phyloP scores from a whole-genome alignment of 1,284 basidiomycete genomes.

The Singerocomus rubriflavus region DNA sequence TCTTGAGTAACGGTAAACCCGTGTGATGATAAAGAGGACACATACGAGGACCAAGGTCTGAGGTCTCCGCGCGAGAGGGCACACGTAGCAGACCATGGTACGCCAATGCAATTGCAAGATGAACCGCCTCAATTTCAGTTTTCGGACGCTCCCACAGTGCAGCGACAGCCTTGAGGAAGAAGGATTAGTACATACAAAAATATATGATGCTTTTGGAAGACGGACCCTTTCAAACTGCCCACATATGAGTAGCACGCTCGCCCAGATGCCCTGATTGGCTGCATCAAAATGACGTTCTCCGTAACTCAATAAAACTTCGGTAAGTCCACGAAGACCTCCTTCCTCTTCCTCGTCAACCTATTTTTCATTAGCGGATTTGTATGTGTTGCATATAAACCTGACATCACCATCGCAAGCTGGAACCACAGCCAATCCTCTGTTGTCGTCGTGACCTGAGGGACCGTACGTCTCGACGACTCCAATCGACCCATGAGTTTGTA shows the following conservation, averaged over 20 bases:
- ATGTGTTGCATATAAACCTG: not conserved
- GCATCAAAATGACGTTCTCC: slow-evolving; percentile 92
- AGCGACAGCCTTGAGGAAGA: slow-evolving; percentile 54
- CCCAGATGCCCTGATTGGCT: slow-evolving; percentile 72
- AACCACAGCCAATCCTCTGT: slow-evolving; percentile 99
- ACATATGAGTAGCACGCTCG: slow-evolving; percentile 86
- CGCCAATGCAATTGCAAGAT: slow-evolving; percentile 87
- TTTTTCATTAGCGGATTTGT: not conserved
- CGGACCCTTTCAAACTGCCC: slow-evolving; percentile 91
- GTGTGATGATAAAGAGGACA: slow-evolving; percentile 13
- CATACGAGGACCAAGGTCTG: slow-evolving; percentile 80
- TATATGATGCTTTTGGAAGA: slow-evolving; percentile 1
- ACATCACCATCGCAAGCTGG: slow-evolving; percentile 79
- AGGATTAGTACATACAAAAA: not conserved
- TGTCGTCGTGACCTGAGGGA: slow-evolving; percentile 82
- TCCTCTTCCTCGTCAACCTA: slow-evolving; percentile 76
- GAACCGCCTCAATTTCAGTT: slow-evolving; percentile 92
- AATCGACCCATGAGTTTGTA: slow-evolving; percentile 96
- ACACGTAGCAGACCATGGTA: slow-evolving; percentile 94
- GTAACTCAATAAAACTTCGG: slow-evolving; percentile 80
- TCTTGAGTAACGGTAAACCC: not conserved
- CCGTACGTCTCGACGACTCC: slow-evolving; percentile 79
- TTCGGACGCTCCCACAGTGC: slow-evolving; percentile 88
- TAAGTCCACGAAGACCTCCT: slow-evolving; percentile 78
- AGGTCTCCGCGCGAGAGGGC: slow-evolving; percentile 73